Conservation (phyloP, 2,329 filamentous ascomycete genomes). For the Coniochaeta ligniaria region DNA sequence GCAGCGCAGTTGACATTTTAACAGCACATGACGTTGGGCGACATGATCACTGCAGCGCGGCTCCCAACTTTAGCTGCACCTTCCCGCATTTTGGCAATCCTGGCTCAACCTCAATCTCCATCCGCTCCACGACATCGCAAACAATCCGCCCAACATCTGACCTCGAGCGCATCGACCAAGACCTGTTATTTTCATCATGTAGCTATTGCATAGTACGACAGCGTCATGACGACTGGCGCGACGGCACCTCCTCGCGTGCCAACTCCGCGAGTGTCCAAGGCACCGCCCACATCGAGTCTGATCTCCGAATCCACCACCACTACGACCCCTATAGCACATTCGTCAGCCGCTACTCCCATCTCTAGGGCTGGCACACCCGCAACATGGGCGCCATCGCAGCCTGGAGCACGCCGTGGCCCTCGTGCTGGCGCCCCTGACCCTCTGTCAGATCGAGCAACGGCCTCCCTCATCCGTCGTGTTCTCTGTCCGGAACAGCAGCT, state of each 20-base stretch:
- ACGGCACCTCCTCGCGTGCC: conserved; percentile 3
- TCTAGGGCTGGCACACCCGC: conserved; percentile 4
- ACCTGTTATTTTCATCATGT: background rate
- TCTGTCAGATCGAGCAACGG: conserved; percentile 71
- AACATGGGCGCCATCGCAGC: background rate
- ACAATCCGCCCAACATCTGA: background rate
- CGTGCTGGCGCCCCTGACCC: conserved; percentile 29
- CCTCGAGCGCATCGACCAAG: background rate
- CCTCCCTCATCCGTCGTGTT: conserved; percentile 72
- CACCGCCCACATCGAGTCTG: conserved; percentile 14
- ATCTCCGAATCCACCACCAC: conserved; percentile 13
- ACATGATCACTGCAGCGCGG: background rate
- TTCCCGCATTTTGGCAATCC: background rate
- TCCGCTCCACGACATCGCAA: background rate
- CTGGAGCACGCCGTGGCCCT: conserved; percentile 6
- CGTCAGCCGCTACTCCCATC: background rate
- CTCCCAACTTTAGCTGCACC: background rate
- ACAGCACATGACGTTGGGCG: background rate
- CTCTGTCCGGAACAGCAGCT: conserved; percentile 66
- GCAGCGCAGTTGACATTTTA: background rate
- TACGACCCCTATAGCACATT: background rate
- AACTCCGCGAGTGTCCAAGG: conserved; percentile 9
- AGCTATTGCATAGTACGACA: background rate
- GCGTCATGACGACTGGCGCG: conserved; percentile 1
- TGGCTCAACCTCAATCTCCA: background rate